These are phyloP conservation scores for Mollisia scopiformis DNA, from an alignment of 2,329 filamentous ascomycete genomes.

Conservation along the genomic window DNA sequence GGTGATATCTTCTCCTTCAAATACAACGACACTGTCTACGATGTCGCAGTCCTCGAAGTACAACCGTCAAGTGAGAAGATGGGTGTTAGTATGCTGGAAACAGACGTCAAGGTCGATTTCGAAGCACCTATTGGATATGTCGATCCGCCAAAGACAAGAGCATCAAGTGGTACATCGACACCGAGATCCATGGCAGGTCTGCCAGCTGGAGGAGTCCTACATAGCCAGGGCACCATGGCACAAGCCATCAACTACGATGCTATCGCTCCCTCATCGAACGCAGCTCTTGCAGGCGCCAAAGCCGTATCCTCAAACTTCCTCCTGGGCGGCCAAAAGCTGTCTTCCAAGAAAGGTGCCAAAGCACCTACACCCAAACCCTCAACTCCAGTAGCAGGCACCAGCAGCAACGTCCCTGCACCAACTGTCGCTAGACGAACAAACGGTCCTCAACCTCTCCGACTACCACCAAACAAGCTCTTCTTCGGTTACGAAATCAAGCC, in stretches of 20 bases:
- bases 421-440: slow-evolving; percentile 56
- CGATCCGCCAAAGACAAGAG: slow-evolving; percentile 62
- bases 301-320: slow-evolving; percentile 77
- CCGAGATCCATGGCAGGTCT: slow-evolving; percentile 69
- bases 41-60: slow-evolving; percentile 90
- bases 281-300: slow-evolving; percentile 63
- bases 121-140: slow-evolving; percentile 93
- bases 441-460: slow-evolving; percentile 81
- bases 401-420: slow-evolving; percentile 41
- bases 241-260: slow-evolving; percentile 96
- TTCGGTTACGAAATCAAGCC: slow-evolving; percentile 95
- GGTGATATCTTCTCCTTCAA: slow-evolving; percentile 95
- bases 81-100: slow-evolving; percentile 93
- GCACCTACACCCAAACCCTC: slow-evolving; percentile 71
- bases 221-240: slow-evolving; percentile 91
- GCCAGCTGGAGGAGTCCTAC: slow-evolving; percentile 74
- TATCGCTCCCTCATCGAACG: slow-evolving; percentile 77
- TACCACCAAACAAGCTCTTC: slow-evolving; percentile 90
- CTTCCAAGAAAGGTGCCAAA: slow-evolving; percentile 80
- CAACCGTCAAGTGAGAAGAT: slow-evolving; percentile 84
- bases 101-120: slow-evolving; percentile 95
- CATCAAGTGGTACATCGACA: slow-evolving; percentile 79
- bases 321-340: slow-evolving; percentile 79
- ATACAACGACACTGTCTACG: slow-evolving; percentile 94
- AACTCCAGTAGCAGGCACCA: slow-evolving; percentile 68